Conservation (phyloP, 306 rosid genomes). For the Castanea crenata region DNA sequence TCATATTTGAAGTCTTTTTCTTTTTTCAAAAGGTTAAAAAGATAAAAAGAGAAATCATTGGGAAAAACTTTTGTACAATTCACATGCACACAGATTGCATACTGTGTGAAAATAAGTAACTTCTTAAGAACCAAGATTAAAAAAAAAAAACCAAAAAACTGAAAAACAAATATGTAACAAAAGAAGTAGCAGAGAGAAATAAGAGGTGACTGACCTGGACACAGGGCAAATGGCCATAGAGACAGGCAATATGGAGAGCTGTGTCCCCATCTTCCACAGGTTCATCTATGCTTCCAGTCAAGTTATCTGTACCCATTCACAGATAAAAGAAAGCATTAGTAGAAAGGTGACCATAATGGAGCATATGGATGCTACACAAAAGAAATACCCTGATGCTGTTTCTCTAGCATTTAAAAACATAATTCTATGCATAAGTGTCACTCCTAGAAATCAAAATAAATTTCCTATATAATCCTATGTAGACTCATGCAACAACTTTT, state of each 20-base stretch:
- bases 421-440: not conserved
- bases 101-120: too few relatives aligned
- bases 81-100: too few relatives aligned
- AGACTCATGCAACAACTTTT: not conserved
- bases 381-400: not conserved
- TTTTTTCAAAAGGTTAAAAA: too few relatives aligned
- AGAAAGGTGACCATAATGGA: constrained; percentile 8
- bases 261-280: constrained; percentile 96
- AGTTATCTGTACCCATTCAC: constrained; percentile 48
- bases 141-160: too few relatives aligned
- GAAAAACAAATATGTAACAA: too few relatives aligned
- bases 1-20: too few relatives aligned
- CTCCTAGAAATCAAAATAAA: not conserved
- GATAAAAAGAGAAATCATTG: too few relatives aligned
- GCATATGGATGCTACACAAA: not conserved
- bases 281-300: constrained; percentile 76
- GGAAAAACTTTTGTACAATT: too few relatives aligned
- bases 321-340: constrained; percentile 15
- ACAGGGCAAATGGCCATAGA: constrained; percentile 74
- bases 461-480: not conserved
- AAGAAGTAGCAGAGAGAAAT: not conserved
- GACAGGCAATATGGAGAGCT: constrained; percentile 83
- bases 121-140: too few relatives aligned
- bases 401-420: not conserved
- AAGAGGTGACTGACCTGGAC: constrained; percentile 49